These are phyloP conservation scores for Gossypium schwendimanii DNA, from an alignment of 441 rosid genomes.

Conservation along the genomic window DNA sequence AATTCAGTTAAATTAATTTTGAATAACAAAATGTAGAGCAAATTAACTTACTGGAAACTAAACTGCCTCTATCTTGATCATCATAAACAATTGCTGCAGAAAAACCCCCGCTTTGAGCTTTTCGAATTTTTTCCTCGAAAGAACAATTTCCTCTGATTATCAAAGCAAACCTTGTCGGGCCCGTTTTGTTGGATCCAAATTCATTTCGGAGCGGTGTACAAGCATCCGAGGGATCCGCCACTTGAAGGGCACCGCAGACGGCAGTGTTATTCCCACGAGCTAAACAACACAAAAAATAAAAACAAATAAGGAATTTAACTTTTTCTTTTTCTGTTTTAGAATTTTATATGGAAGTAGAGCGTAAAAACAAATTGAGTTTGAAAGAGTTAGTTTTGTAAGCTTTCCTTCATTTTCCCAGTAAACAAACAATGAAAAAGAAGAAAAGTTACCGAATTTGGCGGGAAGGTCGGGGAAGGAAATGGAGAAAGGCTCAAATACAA, in stretches of 20 bases:
- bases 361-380: neutral
- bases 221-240: constrained; percentile 53
- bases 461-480: constrained; percentile 60
- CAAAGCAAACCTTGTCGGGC: constrained; percentile 34
- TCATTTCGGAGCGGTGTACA: constrained; percentile 38
- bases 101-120: constrained; percentile 48
- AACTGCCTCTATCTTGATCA: constrained; percentile 39
- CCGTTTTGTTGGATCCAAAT: constrained; percentile 26
- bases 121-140: constrained; percentile 54
- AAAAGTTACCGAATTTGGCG: constrained; percentile 57
- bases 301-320: no score
- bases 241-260: constrained; percentile 47
- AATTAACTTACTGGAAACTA: constrained; percentile 50
- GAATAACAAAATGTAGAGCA: neutral
- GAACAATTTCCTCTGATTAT: constrained; percentile 56
- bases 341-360: neutral
- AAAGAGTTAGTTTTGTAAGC: neutral
- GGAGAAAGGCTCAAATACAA: constrained; percentile 43
- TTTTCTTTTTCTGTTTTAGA: no score
- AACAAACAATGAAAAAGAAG: constrained; percentile 9
- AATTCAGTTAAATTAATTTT: neutral
- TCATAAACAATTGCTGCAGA: constrained; percentile 59
- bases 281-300: constrained; percentile 6
- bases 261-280: constrained; percentile 32
- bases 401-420: constrained; percentile 9